Evolutionary conservation across 2,329 filamentous ascomycete genomes (phyloP), one percentile per base, ranked within the genome.

Genomic region (Aspergillus ruber): DNA sequence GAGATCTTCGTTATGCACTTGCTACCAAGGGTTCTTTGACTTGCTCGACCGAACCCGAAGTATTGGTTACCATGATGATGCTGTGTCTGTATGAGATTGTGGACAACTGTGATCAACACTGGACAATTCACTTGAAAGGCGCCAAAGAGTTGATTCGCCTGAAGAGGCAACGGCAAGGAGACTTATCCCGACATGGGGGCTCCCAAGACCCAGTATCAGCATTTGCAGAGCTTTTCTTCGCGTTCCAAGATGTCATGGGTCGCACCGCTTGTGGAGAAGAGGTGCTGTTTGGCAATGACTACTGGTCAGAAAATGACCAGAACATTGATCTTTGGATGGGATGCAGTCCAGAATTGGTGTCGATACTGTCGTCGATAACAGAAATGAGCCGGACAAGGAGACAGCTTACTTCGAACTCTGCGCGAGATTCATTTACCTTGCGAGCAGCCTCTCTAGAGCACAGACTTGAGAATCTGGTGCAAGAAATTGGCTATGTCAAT

Each of bases 181-280:
- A 45, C 8, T 44, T 51, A 6, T 32, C 52, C 0, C 40, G 48
- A 5, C 23, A 55, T 15, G 55, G 54, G 6, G 36, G 45, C 20
- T 20, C 47, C 7, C 50, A 43, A 13, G 60, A 58, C 42, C 58
- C 54, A n/a, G 59, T 68, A 0, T 67, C 58, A 2, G 62, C 68
- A 5, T 68, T 68, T 44, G 59, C 72, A 0, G 74, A 77, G 50
- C 64, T 68, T 1, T 77, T 76, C 51, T 77, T 77, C 46, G 74
- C 74, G 3, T 77, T 75, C 12, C 74, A 77, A 49, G 74, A 77
- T 49, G 72, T 75, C 13, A 76, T 77, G 51, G 74, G 74, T 23
- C 67, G 74, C 29, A 77, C 74, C 0, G 74, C 74, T 0, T 77
- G 74, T 44, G 74, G 72, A 2, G 70, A 75, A 9, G 67, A 71